phyloP scores from a whole-genome alignment of 2,329 filamentous ascomycete genomes.

The Diplodia intermedia region DNA sequence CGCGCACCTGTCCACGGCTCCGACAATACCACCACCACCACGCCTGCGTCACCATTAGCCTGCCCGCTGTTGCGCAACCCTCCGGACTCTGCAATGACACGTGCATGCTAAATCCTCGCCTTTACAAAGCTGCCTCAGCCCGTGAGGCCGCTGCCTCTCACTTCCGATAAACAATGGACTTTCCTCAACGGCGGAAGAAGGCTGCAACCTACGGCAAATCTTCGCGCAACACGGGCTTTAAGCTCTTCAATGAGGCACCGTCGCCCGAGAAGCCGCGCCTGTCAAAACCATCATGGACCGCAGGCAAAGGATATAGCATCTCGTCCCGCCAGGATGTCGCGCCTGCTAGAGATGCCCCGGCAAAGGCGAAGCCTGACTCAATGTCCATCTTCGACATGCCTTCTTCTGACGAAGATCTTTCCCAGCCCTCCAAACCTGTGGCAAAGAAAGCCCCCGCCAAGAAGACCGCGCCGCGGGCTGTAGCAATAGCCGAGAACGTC shows the following conservation, averaged over 20 bases:
- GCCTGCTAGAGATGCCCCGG: background rate
- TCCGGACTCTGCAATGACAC: constrained; percentile 1
- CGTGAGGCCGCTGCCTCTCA: constrained; percentile 3
- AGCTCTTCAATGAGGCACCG: constrained; percentile 39
- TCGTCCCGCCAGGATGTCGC: constrained; percentile 11
- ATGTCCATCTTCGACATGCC: constrained; percentile 53
- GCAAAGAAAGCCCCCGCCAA: constrained; percentile 1
- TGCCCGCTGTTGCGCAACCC: background rate
- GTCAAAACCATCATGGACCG: constrained; percentile 19
- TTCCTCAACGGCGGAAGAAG: constrained; percentile 45
- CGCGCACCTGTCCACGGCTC: constrained; percentile 2
- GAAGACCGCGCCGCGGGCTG: background rate
- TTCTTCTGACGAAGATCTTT: constrained; percentile 40
- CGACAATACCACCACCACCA: background rate
- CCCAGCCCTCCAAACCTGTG: background rate
- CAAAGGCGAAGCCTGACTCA: constrained; percentile 17
- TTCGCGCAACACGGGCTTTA: constrained; percentile 39
- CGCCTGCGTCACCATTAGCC: background rate
- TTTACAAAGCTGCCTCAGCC: background rate
- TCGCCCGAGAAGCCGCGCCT: constrained; percentile 47
- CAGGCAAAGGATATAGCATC: background rate
- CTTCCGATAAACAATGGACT: constrained; percentile 28
- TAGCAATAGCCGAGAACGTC: background rate
- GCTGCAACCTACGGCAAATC: constrained; percentile 50
- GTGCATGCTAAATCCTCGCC: background rate